Conservation (phyloP, 2,329 filamentous ascomycete genomes). For the Nemania sp. region DNA sequence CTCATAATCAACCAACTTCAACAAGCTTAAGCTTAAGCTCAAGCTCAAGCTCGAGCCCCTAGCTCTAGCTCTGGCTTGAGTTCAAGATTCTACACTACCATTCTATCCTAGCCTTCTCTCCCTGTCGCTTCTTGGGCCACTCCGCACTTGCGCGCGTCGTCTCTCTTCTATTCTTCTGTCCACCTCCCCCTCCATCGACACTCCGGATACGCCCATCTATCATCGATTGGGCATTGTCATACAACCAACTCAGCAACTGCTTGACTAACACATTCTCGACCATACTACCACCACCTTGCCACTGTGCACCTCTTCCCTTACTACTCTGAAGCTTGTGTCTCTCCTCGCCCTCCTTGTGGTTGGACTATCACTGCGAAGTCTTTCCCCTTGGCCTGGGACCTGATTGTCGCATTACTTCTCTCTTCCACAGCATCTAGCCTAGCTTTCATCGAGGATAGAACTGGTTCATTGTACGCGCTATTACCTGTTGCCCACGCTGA, state of each 20-base stretch:
- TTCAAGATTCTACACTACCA: background rate
- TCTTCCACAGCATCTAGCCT: slow-evolving; percentile 3
- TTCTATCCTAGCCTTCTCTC: background rate
- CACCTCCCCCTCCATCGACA: background rate
- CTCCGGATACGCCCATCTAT: background rate
- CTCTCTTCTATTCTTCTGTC: background rate
- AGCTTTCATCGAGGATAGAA: slow-evolving; percentile 19
- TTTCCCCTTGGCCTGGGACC: background rate
- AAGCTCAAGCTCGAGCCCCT: slow-evolving; percentile 5
- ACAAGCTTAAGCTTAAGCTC: too few relatives aligned
- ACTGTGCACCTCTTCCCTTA: slow-evolving; percentile 25
- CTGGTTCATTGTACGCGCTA: slow-evolving; percentile 26
- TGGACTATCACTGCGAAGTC: background rate
- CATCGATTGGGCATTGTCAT: background rate
- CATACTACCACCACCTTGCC: slow-evolving; percentile 16
- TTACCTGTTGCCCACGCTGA: slow-evolving; percentile 33
- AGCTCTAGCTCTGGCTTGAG: slow-evolving; percentile 6
- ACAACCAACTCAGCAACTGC: slow-evolving; percentile 1
- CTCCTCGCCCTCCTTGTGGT: background rate
- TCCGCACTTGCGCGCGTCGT: background rate
- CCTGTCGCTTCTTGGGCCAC: slow-evolving; percentile 1
- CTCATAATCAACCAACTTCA: background rate
- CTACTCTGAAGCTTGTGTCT: background rate
- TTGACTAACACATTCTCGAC: background rate
- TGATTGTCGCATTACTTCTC: background rate